These are phyloP conservation scores for Penstemon eatonii DNA, from an alignment of 257 asterid species.

Conservation along the genomic window DNA sequence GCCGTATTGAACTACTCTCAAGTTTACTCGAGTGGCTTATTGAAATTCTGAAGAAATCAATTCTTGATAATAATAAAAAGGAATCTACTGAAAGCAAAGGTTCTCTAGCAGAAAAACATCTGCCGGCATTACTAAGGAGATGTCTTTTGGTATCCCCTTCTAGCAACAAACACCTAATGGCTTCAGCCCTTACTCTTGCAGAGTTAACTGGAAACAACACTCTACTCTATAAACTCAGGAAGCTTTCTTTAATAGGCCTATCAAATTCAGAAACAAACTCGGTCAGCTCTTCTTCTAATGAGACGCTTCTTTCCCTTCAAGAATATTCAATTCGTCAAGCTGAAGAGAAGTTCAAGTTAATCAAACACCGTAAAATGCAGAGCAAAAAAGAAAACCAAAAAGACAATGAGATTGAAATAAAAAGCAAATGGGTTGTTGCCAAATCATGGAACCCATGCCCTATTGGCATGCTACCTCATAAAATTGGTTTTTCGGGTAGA, in stretches of 20 bases:
- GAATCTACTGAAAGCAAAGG: conserved; percentile 41
- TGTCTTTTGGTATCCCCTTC: conserved; percentile 55
- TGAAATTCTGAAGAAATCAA: conserved; percentile 40
- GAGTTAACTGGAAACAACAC: conserved; percentile 44
- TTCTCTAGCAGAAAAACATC: conserved; percentile 31
- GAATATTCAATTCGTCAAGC: conserved; percentile 52
- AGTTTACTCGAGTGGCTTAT: conserved; percentile 57
- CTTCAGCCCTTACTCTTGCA: conserved; percentile 53
- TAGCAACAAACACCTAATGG: conserved; percentile 43
- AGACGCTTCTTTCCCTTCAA: conserved; percentile 39
- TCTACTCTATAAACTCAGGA: conserved; percentile 58
- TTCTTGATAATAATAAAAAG: conserved; percentile 23
- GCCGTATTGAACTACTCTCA: conserved; percentile 38
- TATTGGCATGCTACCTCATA: conserved; percentile 72
- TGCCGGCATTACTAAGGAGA: conserved; percentile 55
- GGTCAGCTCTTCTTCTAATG: conserved; percentile 9
- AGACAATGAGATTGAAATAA: conserved; percentile 17
- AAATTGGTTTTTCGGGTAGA: conserved; percentile 59
- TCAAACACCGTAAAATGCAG: conserved; percentile 33
- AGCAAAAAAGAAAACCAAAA: conserved; percentile 26
- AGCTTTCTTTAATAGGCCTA: conserved; percentile 38
- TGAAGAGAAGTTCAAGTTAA: conserved; percentile 45
- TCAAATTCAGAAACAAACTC: conserved; percentile 33
- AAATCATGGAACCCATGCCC: conserved; percentile 82
- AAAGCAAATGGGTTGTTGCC: conserved; percentile 48